A percentile compares a stretch with the other conserved stretches of the same genome.
Evolutionary conservation across 441 rosid species (phyloP).

Genomic region (Pelargonium fulgidum): DNA sequence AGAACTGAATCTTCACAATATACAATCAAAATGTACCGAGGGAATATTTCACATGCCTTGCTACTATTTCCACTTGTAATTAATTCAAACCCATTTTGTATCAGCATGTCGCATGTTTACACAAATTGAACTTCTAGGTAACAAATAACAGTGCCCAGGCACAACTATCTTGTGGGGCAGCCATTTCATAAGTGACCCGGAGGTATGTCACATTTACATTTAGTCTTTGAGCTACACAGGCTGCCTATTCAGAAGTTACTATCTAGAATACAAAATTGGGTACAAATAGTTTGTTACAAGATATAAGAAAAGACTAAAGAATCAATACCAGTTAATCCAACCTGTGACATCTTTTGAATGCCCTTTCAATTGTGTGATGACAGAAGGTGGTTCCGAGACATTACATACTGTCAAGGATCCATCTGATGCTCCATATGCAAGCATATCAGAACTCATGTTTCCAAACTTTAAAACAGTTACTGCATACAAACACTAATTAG

Average conservation of each 20-base stretch:
- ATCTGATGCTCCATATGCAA: constrained; percentile 93
- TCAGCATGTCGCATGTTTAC: neutral
- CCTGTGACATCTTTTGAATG: constrained; percentile 99
- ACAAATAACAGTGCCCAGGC: neutral
- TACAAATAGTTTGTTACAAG: constrained; percentile 18
- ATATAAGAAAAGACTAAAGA: constrained; percentile 37
- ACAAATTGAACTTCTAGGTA: neutral
- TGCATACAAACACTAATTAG: constrained; percentile 31
- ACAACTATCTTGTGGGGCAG: too few species aligned
- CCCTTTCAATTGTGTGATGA: constrained; percentile 60
- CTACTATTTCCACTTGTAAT: neutral
- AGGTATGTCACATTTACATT: neutral
- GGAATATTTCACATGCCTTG: neutral
- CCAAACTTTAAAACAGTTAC: constrained; percentile 96
- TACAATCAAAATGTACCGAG: neutral
- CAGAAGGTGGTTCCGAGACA: constrained; percentile 70
- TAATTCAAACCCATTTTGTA: neutral
- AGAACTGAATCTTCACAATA: too few species aligned
- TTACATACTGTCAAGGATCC: constrained; percentile 78
- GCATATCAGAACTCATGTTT: constrained; percentile 81
- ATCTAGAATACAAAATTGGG: constrained; percentile 11
- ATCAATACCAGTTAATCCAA: constrained; percentile 71
- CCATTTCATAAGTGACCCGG: neutral
- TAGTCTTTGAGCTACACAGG: neutral
- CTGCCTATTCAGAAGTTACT: constrained; percentile 9